Percentiles rank a stretch among this genome's conserved stretches.
Evolutionary conservation across 495 filamentous ascomycete species (phyloP).

Genomic region (Clohesyomyces aquaticus): DNA sequence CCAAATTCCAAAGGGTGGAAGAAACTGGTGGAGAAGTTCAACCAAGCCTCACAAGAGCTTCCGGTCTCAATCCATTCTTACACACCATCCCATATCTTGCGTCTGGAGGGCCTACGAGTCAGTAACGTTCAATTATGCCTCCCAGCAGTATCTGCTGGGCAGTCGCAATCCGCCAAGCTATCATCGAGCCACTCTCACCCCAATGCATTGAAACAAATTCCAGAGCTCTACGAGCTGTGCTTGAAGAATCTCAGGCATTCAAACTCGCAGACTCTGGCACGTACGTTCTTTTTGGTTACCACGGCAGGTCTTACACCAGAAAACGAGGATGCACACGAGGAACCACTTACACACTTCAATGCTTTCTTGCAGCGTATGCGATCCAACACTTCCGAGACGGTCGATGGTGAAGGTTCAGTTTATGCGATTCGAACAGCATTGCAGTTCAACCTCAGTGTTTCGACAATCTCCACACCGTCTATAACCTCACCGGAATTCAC

Average conservation of each 20-base stretch:
- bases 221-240: neutral
- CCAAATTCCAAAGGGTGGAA: neutral
- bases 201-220: neutral
- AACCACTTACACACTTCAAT: slow-evolving; percentile 6
- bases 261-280: neutral
- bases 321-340: neutral
- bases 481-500: neutral
- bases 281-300: slow-evolving; percentile 1
- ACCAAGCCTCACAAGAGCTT: neutral
- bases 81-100: neutral
- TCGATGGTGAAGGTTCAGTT: neutral
- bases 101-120: neutral
- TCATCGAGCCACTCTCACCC: neutral
- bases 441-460: slow-evolving; percentile 3
- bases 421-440: slow-evolving; percentile 2
- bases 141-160: neutral
- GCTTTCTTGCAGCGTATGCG: neutral
- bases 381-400: neutral
- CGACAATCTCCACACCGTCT: neutral
- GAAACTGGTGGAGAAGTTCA: slow-evolving; percentile 6
- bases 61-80: neutral
- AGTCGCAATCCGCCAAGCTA: neutral
- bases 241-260: neutral
- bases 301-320: slow-evolving; percentile 6
- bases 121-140: neutral